Percentiles rank a stretch among this genome's conserved stretches.
phyloP scores from a whole-genome alignment of 306 rosid species.

The Castanea crenata region DNA sequence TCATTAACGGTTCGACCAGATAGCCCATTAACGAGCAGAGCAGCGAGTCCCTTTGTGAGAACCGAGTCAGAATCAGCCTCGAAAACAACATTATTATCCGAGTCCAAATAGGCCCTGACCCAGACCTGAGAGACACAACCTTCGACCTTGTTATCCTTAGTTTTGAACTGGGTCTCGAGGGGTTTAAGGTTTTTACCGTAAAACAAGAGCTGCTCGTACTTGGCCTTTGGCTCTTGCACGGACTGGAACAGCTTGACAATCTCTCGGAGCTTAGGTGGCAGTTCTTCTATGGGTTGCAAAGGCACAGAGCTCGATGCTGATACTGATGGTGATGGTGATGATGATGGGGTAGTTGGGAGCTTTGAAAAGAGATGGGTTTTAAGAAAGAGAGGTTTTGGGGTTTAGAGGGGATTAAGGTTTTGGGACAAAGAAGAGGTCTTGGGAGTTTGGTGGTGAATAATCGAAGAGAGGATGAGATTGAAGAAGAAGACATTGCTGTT shows the following conservation, averaged over 20 bases:
- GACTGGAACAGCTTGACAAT: constrained; percentile 84
- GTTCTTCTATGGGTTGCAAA: constrained; percentile 77
- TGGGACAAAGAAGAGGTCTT: not conserved
- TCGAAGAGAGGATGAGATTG: constrained; percentile 53
- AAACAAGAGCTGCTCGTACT: constrained; percentile 86
- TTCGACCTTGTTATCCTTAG: constrained; percentile 70
- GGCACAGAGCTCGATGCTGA: constrained; percentile 40
- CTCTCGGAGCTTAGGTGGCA: constrained; percentile 92
- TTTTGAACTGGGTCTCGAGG: constrained; percentile 64
- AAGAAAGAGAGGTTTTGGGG: constrained; percentile 26
- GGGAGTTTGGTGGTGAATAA: constrained; percentile 48
- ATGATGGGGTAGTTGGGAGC: constrained; percentile 38
- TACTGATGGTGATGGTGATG: constrained; percentile 20
- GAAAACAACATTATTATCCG: constrained; percentile 50
- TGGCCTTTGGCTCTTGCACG: constrained; percentile 72
- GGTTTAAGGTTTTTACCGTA: constrained; percentile 86
- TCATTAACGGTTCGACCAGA: constrained; percentile 71
- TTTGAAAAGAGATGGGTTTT: constrained; percentile 61
- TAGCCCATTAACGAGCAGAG: constrained; percentile 74
- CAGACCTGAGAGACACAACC: constrained; percentile 99
- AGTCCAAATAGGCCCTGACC: constrained; percentile 86
- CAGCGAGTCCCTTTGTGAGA: constrained; percentile 90
- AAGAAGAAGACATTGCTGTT: constrained; percentile 42
- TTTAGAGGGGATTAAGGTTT: constrained; percentile 4
- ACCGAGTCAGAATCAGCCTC: constrained; percentile 94